phyloP scores from a whole-genome alignment of 2,329 filamentous ascomycete genomes.

The Neofusicoccum laricinum region DNA sequence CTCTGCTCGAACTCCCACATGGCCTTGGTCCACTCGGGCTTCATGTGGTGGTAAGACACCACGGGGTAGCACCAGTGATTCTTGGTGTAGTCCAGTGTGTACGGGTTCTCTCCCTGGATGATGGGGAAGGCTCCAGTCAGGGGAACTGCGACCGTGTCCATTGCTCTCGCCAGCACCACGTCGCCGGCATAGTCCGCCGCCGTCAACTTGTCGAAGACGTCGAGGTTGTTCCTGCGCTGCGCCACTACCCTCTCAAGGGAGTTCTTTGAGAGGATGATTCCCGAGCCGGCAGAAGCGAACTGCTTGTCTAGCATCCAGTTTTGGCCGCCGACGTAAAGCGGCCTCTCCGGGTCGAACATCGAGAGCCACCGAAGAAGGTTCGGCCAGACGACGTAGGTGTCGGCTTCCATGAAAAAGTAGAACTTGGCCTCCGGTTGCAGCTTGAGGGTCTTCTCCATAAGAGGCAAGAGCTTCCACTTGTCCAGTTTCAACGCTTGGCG shows the following conservation, averaged over 20 bases:
- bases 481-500: constrained; percentile 40
- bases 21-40: constrained; percentile 34
- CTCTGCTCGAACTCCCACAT: constrained; percentile 40
- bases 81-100: constrained; percentile 27
- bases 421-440: constrained; percentile 7
- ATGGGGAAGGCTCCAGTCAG: constrained; percentile 21
- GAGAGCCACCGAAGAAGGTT: constrained; percentile 9
- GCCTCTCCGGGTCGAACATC: constrained; percentile 1
- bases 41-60: constrained; percentile 42
- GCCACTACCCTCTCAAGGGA: constrained; percentile 1
- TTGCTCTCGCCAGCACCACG: not conserved
- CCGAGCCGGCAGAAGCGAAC: constrained; percentile 7
- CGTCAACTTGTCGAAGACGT: constrained; percentile 7
- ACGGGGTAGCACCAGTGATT: constrained; percentile 45
- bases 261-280: constrained; percentile 3
- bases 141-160: constrained; percentile 5
- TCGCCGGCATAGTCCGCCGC: constrained; percentile 8
- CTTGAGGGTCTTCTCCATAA: constrained; percentile 50
- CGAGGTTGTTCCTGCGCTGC: constrained; percentile 7
- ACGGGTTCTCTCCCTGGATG: constrained; percentile 29
- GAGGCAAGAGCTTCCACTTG: constrained; percentile 58
- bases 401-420: constrained; percentile 17
- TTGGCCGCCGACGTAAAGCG: constrained; percentile 14
- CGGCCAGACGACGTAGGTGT: constrained; percentile 12
- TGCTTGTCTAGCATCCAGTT: constrained; percentile 9